A percentile compares a stretch with the other conserved stretches of the same genome.
These are phyloP conservation scores for Adansonia grandidieri DNA, from an alignment of 441 rosid species.

Conservation along the genomic window DNA sequence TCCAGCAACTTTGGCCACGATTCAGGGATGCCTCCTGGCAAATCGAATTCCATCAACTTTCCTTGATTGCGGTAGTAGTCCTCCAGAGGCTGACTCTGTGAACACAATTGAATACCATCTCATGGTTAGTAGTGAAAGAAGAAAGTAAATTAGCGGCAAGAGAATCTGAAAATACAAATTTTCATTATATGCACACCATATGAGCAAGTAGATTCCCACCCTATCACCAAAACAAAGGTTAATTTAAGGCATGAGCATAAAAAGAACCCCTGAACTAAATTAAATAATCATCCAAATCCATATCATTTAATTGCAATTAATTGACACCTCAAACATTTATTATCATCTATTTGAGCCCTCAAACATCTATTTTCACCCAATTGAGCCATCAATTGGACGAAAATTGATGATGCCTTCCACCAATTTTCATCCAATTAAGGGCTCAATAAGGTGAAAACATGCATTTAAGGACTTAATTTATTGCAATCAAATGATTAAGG, in stretches of 20 bases:
- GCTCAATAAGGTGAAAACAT: not conserved
- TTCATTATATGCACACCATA: not conserved
- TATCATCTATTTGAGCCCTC: not conserved
- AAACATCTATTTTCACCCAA: not conserved
- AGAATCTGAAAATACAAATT: not conserved
- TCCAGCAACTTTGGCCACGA: conserved; percentile 82
- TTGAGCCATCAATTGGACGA: not conserved
- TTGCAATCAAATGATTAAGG: not conserved
- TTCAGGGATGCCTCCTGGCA: conserved; percentile 73
- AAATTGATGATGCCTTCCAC: not conserved
- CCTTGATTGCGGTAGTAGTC: conserved; percentile 57
- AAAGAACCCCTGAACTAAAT: not conserved
- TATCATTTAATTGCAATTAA: not conserved
- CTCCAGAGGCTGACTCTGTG: conserved; percentile 72
- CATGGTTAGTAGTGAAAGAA: conserved; percentile 9
- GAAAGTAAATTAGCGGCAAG: not conserved
- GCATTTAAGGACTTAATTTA: not conserved
- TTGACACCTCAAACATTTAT: not conserved
- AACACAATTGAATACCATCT: conserved; percentile 20
- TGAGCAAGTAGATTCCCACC: not conserved
- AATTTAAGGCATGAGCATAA: not conserved
- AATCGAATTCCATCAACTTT: conserved; percentile 62
- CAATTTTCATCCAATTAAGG: not conserved
- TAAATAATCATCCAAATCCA: not conserved
- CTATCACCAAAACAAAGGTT: not conserved